Base-by-base conservation (phyloP, 2,329 filamentous ascomycete genomes). In the Ophiosphaerella korrae region DNA sequence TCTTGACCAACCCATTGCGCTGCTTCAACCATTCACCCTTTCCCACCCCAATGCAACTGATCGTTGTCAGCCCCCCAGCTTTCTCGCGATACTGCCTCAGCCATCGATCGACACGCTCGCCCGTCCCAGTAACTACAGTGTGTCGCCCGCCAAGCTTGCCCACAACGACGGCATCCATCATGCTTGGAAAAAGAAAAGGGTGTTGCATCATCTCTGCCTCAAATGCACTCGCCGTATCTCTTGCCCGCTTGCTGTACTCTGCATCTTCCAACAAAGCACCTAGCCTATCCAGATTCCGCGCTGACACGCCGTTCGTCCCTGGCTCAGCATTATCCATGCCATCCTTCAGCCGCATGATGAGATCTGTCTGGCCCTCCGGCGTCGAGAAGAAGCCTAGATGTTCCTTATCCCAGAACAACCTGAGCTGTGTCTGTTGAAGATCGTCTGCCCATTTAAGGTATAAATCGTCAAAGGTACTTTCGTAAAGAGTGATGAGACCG, bases 271-370 rank as follows among this genome's bases (percentile, higher is more conserved):
- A 79, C 1, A 96, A 72, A 5, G 82, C 82, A 11, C 85, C 85
- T 3, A 97, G 83, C 0, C 90, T 86, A 75, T 94, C 89, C n/a
- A 97, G 78, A 68, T 97, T 97, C 13, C 84, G 82, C 0, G 90
- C 89, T n/a, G 89, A 88, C 5, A 93, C 84, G 34, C 90, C 91
- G 69, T 99, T 99, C 44, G 90, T 88, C 0, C 91, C 94, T 0
- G 94, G 94, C 53, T 94, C 88, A 1, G 91, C 88, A 5, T 90
- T 90, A 73, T 99, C 94, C 83, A 97, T 97, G 58, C 92, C 94
- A 56, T 95, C 91, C 75, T 99, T 99, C 42, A 97, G 83, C 21
- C 93, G 88, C 53, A 97, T 84, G 52, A 97, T 87, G 24, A 88
- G 82, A 64, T 92, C 85, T 0, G 85, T 78, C 8, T 87, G 85